Evolutionary conservation across 345 rosid genomes (phyloP).

Genomic region (Populus simonii): DNA sequence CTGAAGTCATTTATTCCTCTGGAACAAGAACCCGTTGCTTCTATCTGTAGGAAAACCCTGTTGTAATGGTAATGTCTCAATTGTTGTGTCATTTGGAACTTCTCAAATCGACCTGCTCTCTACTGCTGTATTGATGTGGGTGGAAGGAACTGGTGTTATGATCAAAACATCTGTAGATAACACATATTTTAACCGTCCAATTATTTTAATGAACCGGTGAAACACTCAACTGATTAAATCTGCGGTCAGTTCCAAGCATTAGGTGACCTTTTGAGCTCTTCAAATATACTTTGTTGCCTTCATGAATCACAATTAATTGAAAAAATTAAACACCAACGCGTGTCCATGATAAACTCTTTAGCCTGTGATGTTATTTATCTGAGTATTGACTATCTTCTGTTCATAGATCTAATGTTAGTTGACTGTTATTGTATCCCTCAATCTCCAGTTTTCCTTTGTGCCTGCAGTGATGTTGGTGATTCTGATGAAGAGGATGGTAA

Average conservation of each 20-base stretch:
- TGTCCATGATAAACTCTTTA: background rate
- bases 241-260: background rate
- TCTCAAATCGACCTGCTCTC: background rate
- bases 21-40: background rate
- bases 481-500: conserved; percentile 72
- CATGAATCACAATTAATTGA: background rate
- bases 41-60: background rate
- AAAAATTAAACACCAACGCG: background rate
- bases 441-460: conserved; percentile 16
- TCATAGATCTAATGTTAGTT: background rate
- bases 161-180: background rate
- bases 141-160: background rate
- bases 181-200: background rate
- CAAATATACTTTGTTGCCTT: background rate
- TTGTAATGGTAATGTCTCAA: background rate
- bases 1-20: background rate
- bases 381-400: background rate
- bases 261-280: background rate
- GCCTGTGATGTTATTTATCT: background rate
- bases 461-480: conserved; percentile 79
- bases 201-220: background rate
- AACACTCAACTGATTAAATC: background rate
- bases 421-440: background rate
- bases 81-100: background rate
- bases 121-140: background rate